phyloP scores from a whole-genome alignment of 208 protist species.

The Wallacemonas sp. region DNA sequence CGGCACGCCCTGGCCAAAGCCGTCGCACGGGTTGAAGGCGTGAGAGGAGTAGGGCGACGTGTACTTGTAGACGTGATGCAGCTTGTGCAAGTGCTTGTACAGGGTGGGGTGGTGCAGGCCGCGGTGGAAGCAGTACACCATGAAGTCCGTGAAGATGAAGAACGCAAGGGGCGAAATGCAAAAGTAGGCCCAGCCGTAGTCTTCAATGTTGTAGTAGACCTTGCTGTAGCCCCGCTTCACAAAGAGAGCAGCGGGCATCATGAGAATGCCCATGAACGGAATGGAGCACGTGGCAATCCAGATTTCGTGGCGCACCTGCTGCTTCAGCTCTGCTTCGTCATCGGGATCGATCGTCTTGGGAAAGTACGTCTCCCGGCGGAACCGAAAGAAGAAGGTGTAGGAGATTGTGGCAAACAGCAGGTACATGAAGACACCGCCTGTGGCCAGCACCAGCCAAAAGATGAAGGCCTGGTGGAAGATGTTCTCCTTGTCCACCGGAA shows the following conservation, averaged over 20 bases:
- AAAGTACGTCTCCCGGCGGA: conserved; percentile 58
- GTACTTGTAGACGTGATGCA: conserved; percentile 91
- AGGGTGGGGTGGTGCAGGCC: conserved; percentile 87
- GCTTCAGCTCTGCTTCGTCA: conserved; percentile 35
- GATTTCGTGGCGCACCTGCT: conserved; percentile 70
- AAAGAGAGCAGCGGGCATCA: conserved; percentile 72
- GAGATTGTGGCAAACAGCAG: conserved; percentile 50
- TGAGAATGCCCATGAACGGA: conserved; percentile 74
- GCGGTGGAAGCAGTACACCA: conserved; percentile 95
- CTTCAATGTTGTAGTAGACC: conserved; percentile 74
- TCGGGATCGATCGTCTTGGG: conserved; percentile 68
- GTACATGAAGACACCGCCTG: conserved; percentile 66
- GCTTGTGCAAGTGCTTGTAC: conserved; percentile 93
- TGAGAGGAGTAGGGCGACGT: conserved; percentile 91
- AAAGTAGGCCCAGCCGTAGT: conserved; percentile 79
- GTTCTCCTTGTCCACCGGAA: conserved; percentile 56
- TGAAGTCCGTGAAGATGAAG: conserved; percentile 92
- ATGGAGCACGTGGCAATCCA: conserved; percentile 77
- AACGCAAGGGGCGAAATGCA: conserved; percentile 71
- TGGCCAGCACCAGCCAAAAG: conserved; percentile 73
- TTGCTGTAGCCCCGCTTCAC: conserved; percentile 77
- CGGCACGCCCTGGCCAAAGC: conserved; percentile 90
- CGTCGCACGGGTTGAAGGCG: conserved; percentile 93
- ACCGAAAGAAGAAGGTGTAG: conserved; percentile 60
- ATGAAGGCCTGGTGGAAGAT: conserved; percentile 63